Evolutionary conservation across 1,284 basidiomycete genomes (phyloP), one percentile per base, ranked within the genome.

Genomic region (Amylostereum areolatum): DNA sequence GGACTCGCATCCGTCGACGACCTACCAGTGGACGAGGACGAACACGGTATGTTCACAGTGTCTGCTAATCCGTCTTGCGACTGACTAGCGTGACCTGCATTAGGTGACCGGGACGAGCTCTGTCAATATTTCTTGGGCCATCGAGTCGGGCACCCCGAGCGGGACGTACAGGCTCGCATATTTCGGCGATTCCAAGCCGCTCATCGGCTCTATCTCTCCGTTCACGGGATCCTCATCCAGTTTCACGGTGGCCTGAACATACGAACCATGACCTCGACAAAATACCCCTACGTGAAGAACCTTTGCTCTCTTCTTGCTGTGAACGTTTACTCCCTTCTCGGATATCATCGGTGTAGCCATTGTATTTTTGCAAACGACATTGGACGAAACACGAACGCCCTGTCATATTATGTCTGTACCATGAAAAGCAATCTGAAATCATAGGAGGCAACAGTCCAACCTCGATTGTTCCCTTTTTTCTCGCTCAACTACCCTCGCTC

Each of bases 1-100:
- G 2, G 89, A 92, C 64, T 89, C 87, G 10, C 89, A 91, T 63
- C 85, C 86, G 30, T 89, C 86, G 6, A 91, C 89, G 2, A 75
- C 72, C 24, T 89, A 79, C 62, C 70, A 75, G 49, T 92, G 89
- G 89, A 65, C 60, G 28, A 71, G 83, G 62, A 78, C 72, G 4
- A 81, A 65, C 64, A 70, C 69, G 1, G 77, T 84, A 55, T 51
- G 77, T 10, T 51, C 12, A 4, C 3, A 28, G 33, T 24, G 29
- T 28, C 25, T 31, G 10, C 37, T 39, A 12, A 11, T 31, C 28
- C 44, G 29, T 39, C 8, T 33, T 44, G 1, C 11, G 28, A 31
- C 43, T 11, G 37, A n/a, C n/a, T n/a, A n/a, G n/a, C n/a, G 2
- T 47, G 3, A 12, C 3, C 5, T 11, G n/a, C n/a, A 44, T n/a